Evolutionary conservation across 345 rosid genomes (phyloP).

Genomic region (Brassica carinata): DNA sequence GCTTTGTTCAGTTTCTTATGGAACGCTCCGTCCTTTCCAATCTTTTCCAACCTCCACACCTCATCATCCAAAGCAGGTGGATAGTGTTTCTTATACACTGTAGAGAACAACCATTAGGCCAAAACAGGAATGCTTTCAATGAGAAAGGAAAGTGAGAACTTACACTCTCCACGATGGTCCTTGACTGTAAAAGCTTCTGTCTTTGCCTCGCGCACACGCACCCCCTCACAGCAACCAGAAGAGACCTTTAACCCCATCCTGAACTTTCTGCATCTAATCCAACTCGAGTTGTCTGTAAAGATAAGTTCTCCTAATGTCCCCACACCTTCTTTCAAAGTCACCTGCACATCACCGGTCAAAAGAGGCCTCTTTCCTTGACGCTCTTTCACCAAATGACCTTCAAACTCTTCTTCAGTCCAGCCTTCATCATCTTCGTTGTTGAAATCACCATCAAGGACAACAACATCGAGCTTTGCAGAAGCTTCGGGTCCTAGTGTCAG

Average conservation of each 20-base stretch:
- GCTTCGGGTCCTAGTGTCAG: slow-evolving; percentile 84
- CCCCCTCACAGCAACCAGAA: slow-evolving; percentile 67
- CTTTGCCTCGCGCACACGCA: slow-evolving; percentile 90
- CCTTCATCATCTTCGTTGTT: slow-evolving; percentile 74
- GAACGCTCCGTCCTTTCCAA: slow-evolving; percentile 94
- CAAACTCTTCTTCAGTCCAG: slow-evolving; percentile 89
- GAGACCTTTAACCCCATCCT: slow-evolving; percentile 85
- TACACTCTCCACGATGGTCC: slow-evolving; percentile 97
- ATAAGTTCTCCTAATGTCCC: slow-evolving; percentile 91
- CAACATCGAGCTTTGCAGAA: slow-evolving; percentile 66
- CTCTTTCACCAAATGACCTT: slow-evolving; percentile 84
- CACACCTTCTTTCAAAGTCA: slow-evolving; percentile 82
- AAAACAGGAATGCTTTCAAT: background rate
- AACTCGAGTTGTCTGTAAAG: slow-evolving; percentile 95
- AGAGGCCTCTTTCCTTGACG: slow-evolving; percentile 95
- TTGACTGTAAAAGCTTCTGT: slow-evolving; percentile 96
- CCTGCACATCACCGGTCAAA: slow-evolving; percentile 84
- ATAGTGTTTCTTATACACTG: slow-evolving; percentile 97
- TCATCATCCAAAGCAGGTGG: slow-evolving; percentile 89
- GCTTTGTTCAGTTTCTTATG: slow-evolving; percentile 92
- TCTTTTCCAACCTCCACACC: slow-evolving; percentile 97
- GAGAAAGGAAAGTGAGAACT: slow-evolving; percentile 30
- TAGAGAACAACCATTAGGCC: background rate
- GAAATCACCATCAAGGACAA: slow-evolving; percentile 96
- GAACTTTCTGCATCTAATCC: slow-evolving; percentile 97